These are phyloP conservation scores for Podochytrium sp. DNA, from an alignment of 192 early-diverging fungal species.

Conservation along the genomic window DNA sequence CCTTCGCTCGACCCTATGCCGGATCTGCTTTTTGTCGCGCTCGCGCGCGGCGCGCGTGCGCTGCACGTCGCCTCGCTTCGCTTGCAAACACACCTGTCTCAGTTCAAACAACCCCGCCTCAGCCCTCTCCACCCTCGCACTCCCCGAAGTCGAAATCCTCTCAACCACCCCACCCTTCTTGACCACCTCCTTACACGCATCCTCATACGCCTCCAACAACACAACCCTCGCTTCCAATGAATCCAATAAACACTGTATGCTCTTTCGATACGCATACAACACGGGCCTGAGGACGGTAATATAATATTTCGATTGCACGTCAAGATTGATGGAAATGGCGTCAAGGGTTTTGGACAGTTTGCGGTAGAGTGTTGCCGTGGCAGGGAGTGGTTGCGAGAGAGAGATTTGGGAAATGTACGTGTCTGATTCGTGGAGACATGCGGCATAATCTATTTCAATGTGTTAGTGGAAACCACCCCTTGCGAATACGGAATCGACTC, in stretches of 20 bases:
- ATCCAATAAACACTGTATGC: slow-evolving; percentile 5
- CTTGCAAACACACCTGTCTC: no score
- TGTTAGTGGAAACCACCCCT: not conserved
- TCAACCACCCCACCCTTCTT: slow-evolving; percentile 40
- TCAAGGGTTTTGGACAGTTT: not conserved
- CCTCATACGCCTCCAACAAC: slow-evolving; percentile 40
- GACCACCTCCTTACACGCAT: slow-evolving; percentile 42
- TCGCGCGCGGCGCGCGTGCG: no score
- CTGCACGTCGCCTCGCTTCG: no score
- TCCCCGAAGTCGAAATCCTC: slow-evolving; percentile 20
- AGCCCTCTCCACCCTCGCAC: slow-evolving; percentile 32
- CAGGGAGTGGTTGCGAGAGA: not conserved
- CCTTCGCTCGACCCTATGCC: no score
- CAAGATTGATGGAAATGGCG: not conserved
- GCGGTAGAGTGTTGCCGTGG: not conserved
- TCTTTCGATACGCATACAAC: not conserved
- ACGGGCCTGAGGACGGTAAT: not conserved
- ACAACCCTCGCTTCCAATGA: slow-evolving; percentile 39
- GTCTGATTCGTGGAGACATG: not conserved
- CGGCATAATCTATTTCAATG: not conserved
- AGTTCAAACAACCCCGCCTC: slow-evolving; percentile 10
- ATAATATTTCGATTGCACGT: not conserved
- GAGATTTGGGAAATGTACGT: not conserved
- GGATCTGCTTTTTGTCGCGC: no score
- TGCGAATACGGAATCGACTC: not conserved